These are phyloP conservation scores for Colletotrichum chlorophyti DNA, from an alignment of 2,329 filamentous ascomycete genomes.

Conservation along the genomic window DNA sequence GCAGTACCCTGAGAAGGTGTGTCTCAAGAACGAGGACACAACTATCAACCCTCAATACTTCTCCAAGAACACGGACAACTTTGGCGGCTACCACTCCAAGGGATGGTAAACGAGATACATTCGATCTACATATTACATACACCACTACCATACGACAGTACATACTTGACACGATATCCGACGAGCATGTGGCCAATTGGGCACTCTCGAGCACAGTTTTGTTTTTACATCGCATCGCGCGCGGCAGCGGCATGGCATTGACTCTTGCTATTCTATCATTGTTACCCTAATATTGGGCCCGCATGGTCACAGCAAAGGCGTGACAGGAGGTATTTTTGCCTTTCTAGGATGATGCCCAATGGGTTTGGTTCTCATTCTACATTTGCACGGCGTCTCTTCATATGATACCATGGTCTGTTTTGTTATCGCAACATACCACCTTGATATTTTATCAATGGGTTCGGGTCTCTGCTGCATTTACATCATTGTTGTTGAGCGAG, in stretches of 20 bases:
- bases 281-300: slow-evolving; percentile 12
- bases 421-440: slow-evolving; percentile 27
- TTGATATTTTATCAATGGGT: slow-evolving; percentile 24
- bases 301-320: no score
- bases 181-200: slow-evolving; percentile 1
- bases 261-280: slow-evolving; percentile 20
- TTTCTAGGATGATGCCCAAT: background rate
- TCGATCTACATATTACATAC: slow-evolving; percentile 3
- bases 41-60: slow-evolving; percentile 85
- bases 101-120: slow-evolving; percentile 69
- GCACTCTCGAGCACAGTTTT: slow-evolving; percentile 13
- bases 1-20: slow-evolving; percentile 75
- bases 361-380: slow-evolving; percentile 22
- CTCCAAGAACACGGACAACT: slow-evolving; percentile 69
- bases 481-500: slow-evolving; percentile 3
- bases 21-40: slow-evolving; percentile 65
- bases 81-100: slow-evolving; percentile 81
- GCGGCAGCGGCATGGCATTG: slow-evolving; percentile 21
- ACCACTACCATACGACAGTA: slow-evolving; percentile 14
- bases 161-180: slow-evolving; percentile 24
- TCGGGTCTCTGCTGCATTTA: slow-evolving; percentile 19
- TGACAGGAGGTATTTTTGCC: no score
- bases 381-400: slow-evolving; percentile 29
- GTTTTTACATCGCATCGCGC: slow-evolving; percentile 26
- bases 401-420: slow-evolving; percentile 32